Conservation (phyloP, 2,329 filamentous ascomycete species). For the Pseudogymnoascus sp. region DNA sequence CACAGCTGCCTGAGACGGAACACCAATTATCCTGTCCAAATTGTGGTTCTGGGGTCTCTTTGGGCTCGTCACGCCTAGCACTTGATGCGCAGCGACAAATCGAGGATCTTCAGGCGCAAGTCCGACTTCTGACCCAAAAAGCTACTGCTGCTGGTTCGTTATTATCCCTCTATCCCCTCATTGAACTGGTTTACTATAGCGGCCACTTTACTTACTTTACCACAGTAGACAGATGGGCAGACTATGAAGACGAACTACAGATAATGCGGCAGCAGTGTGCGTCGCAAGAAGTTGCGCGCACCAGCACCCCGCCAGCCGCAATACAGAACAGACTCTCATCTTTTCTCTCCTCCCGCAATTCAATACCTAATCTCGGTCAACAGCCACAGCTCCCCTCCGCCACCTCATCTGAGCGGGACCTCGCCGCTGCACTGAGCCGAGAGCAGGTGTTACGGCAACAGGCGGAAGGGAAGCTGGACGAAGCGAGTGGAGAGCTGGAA, state of each 20-base stretch:
- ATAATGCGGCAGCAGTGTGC: constrained; percentile 38
- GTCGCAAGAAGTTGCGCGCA: constrained; percentile 35
- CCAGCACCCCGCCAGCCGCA: constrained; percentile 25
- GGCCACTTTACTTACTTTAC: constrained; percentile 10
- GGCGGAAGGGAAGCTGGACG: constrained; percentile 58
- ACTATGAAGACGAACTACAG: constrained; percentile 72
- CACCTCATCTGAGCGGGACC: constrained; percentile 32
- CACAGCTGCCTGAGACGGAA: constrained; percentile 14
- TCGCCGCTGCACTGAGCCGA: constrained; percentile 54
- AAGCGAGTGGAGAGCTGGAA: constrained; percentile 65
- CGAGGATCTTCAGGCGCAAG: constrained; percentile 61
- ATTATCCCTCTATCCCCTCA: background rate
- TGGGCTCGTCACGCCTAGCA: constrained; percentile 7
- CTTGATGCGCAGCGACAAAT: constrained; percentile 48
- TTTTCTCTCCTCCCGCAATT: constrained; percentile 43
- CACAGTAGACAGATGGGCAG: constrained; percentile 56
- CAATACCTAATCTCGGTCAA: constrained; percentile 32
- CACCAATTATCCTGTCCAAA: constrained; percentile 23
- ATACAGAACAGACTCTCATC: constrained; percentile 32
- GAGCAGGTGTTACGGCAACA: constrained; percentile 59
- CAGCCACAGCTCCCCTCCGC: constrained; percentile 16
- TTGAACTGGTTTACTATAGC: background rate
- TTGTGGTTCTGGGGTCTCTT: constrained; percentile 24
- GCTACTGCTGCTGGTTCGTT: constrained; percentile 51
- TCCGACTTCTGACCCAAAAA: constrained; percentile 61